Percentiles rank a stretch among this genome's conserved stretches.
Evolutionary conservation across 108 stramenopile species (phyloP).

Genomic region (Cyclotella choctawhatcheeana): DNA sequence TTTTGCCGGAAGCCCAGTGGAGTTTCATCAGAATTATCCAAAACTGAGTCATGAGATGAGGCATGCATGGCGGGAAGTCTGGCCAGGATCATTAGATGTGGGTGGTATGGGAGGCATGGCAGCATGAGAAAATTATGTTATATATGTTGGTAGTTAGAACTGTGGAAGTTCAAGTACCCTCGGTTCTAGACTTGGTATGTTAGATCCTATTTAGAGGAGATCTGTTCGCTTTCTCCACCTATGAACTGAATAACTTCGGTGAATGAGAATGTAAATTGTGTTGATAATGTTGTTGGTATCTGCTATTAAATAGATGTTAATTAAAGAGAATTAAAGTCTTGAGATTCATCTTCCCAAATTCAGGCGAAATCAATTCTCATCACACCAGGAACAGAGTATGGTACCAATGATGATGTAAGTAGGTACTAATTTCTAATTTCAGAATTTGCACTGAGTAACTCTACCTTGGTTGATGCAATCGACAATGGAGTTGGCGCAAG

Average conservation of each 20-base stretch:
- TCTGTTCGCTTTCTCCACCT: not conserved
- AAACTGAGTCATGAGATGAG: conserved; percentile 81
- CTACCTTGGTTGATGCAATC: no score
- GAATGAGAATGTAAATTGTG: not conserved
- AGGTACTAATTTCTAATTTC: no score
- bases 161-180: not conserved
- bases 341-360: no score
- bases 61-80: conserved; percentile 83
- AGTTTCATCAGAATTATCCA: conserved; percentile 87
- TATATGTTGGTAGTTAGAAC: not conserved
- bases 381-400: no score
- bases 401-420: no score
- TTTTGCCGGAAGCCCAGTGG: conserved; percentile 87
- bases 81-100: conserved; percentile 85
- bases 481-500: no score
- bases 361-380: no score
- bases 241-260: not conserved
- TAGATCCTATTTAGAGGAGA: no score
- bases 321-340: not conserved
- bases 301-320: not conserved
- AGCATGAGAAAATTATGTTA: not conserved
- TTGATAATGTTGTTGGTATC: not conserved
- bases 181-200: not conserved
- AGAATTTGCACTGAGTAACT: no score
- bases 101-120: conserved; percentile 12